Base-by-base conservation (phyloP, 1,139 yeast genomes). In the Sugiyamaella novakii region DNA sequence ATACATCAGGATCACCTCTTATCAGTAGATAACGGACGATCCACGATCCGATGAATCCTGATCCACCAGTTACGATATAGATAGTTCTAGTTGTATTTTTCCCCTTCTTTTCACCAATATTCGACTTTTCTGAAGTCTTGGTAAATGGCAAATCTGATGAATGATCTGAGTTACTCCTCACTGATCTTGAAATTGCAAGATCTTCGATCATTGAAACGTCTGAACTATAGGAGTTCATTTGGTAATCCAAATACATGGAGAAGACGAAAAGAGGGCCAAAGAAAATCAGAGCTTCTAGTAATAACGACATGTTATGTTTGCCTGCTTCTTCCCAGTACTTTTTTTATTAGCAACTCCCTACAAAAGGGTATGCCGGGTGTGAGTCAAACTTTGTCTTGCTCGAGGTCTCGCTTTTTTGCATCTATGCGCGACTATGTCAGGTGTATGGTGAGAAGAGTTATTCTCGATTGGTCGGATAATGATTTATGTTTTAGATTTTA, bases 41-140 rank as follows among this genome's bases (percentile, higher is more conserved):
- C 70, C 70, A 66, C 3, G 69, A 59, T 2, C 70, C 70, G 21
- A 59, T 46, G 43, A 64, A 66, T 6, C 69, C 69, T 12, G 62
- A 54, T 14, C 69, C 70, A 2, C 69, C 69, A 3, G 64, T 57
- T 11, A 66, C 54, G 11, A 66, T 45, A 48, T 64, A 65, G 17
- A 52, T 31, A 5, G 47, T 46, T 18, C 19, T 29, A 5, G 7
- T n/a, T 2, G n/a, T 19, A 19, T 36, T 17, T 5, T 22, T 22
- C 8, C 8, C 8, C 25, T 22, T 22, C 8, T 22, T 22, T 24
- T 24, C 27, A 24, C n/a, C n/a, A n/a, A n/a, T n/a, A 24, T 24
- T 24, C 27, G 27, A 10, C 27, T 24, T 24, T 24, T 24, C 5
- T n/a, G n/a, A n/a, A n/a, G n/a, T n/a, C n/a, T n/a, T n/a, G n/a